These are phyloP conservation scores for Royoungia palumana DNA, from an alignment of 768 basidiomycete species.

Conservation along the genomic window DNA sequence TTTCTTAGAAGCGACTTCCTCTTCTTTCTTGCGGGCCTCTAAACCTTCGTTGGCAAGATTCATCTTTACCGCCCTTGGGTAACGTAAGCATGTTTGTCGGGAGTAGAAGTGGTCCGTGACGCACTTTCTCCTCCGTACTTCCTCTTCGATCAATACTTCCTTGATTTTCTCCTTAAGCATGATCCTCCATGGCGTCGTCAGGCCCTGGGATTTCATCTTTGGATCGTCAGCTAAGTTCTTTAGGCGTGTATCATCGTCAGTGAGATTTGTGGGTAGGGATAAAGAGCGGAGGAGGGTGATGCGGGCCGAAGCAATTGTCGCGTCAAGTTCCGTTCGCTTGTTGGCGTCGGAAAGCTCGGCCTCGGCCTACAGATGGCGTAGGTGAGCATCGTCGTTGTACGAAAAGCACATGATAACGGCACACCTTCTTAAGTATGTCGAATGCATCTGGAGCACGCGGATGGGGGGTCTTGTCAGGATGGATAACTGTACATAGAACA, in stretches of 20 bases:
- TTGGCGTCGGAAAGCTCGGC: slow-evolving; percentile 75
- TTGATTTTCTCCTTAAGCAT: slow-evolving; percentile 71
- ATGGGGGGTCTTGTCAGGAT: slow-evolving; percentile 96
- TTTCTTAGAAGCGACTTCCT: slow-evolving; percentile 72
- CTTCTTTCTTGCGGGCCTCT: slow-evolving; percentile 91
- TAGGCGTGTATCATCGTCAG: slow-evolving; percentile 58
- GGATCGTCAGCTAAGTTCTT: slow-evolving; percentile 39
- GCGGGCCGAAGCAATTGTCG: slow-evolving; percentile 74
- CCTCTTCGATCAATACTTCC: slow-evolving; percentile 86
- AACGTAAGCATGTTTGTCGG: slow-evolving; percentile 1
- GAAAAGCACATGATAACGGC: slow-evolving; percentile 1
- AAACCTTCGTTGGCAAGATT: slow-evolving; percentile 89
- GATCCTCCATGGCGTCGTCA: slow-evolving; percentile 59
- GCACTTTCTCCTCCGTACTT: slow-evolving; percentile 79
- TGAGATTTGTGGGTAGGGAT: slow-evolving; percentile 56
- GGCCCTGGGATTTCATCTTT: slow-evolving; percentile 30
- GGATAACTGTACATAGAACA: slow-evolving; percentile 69
- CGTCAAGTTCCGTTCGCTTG: slow-evolving; percentile 80
- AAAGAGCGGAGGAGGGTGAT: slow-evolving; percentile 59
- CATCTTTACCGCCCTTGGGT: slow-evolving; percentile 80
- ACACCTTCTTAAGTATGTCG: slow-evolving; percentile 88
- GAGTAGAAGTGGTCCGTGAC: slow-evolving; percentile 22
- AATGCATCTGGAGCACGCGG: slow-evolving; percentile 88
- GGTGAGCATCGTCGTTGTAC: neutral
- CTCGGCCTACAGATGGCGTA: slow-evolving; percentile 57